Evolutionary conservation across 2,329 filamentous ascomycete species (phyloP), one percentile per base, ranked within the genome.

Genomic region (Fusarium irregulare): DNA sequence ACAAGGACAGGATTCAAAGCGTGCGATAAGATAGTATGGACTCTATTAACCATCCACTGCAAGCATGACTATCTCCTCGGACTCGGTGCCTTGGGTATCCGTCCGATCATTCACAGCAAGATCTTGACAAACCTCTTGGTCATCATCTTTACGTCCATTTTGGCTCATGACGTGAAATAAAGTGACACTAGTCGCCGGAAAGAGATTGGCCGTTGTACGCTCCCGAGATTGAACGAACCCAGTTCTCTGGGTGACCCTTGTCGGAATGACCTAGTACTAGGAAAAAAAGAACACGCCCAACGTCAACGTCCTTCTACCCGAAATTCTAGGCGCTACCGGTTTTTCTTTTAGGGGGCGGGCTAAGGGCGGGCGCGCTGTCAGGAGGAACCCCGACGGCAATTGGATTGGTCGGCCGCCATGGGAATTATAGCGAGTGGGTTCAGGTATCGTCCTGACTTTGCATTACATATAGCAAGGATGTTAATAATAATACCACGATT

Each of bases 321-420:
- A 61, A 18, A 37, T 67, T 70, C 66, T 70, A 70, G 66, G 66
- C 44, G 66, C 66, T 59, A 65, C 56, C 47, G 61, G 32, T 7
- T 56, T 25, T 34, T 55, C 12, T 27, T 23, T 51, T 30, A 57
- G 41, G 60, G 60, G 32, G n/a, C 20, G 25, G 45, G 23, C 37
- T 46, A 25, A 27, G 60, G 10, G 30, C 32, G 30, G 34, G 42
- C 37, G 49, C 37, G 30, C 41, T 47, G 37, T 42, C 41, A 60
- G 56, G 58, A 25, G 37, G 56, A 57, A 34, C 56, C 54, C 32
- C 34, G 34, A n/a, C 18, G 16, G 10, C 18, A 10, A 37, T 37
- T 37, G 34, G 34, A 37, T 37, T 37, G 34, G 34, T 37, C 34
- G 34, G 10, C 18, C 16, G 23, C 27, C 18, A n/a, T 11, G 20